Base-by-base conservation (phyloP, 805 yeast species). In the Hanseniaspora meyeri region DNA sequence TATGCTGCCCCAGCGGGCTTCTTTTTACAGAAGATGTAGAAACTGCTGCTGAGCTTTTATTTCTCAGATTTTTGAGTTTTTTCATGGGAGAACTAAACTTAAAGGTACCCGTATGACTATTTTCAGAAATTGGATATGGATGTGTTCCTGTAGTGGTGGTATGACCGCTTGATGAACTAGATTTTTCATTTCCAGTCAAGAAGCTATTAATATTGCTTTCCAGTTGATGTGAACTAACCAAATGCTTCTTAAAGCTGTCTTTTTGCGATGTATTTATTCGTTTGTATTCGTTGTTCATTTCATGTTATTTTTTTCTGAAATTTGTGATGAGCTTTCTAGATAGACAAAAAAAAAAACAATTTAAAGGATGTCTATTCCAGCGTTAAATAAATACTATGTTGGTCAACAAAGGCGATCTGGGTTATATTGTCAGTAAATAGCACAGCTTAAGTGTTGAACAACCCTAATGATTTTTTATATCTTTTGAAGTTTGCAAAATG, bases 11-110 rank as follows among this genome's bases (percentile, higher is more conserved):
- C 9, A 31, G 8, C 2, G 37, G 16, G 31, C 48, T 45, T 9
- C 37, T 45, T 45, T 31, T 45, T 12, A 17, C 27, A n/a, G 48
- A 45, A 8, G 37, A 29, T 12, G 34, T 31, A n/a, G 48, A 29
- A 24, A 19, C 27, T 29, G 37, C 37, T 9, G 48, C 37, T 29
- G 48, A 29, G 4, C 37, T 29, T n/a, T 16, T 51, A 19, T 42
- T 51, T 27, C 29, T 34, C 3, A 51, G 20, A 8, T 37, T 43
- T 43, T 36, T 43, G 5, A 52, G 37, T 29, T 45, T 52, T 6
- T n/a, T 37, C 14, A 43, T 52, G 8, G 56, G 56, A 11, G 50
- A 52, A 16, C 38, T 52, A n/a, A 43, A 45, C 7, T 27, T 29
- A 32, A 45, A 31, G 16, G 8, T 11, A 11, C 42, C 19, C 9